Base-by-base conservation (phyloP, 106 monocot genomes). In the Platanthera guangdongensis region DNA sequence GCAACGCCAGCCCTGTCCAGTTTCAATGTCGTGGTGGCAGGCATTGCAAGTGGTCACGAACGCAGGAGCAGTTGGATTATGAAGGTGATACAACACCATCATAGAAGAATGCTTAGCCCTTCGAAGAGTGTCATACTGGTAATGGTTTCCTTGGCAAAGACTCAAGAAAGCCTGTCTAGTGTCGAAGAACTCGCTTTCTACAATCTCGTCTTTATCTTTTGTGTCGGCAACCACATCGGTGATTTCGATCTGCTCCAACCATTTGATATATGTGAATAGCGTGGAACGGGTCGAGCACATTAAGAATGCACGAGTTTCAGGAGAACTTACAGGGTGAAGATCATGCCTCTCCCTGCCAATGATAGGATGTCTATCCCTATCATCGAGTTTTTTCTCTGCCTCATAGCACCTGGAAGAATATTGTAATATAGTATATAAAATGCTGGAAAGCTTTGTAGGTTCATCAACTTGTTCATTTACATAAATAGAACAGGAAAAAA, bases 91-190 rank as follows among this genome's bases (percentile, higher is more conserved):
- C 4, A 95, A 76, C 47, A 95, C 90, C 95, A 95, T 95, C 88
- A 95, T 95, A 15, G 95, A 93, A 4, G 95, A 95, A 87, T 95
- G 95, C 81, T 95, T 95, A 14, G 95, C 95, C 51, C 95, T 92
- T 13, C 95, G 88, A 51, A 95, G 81, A 45, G 95, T 95, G 79
- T 95, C 95, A 76, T 93, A 95, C 78, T 95, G 95, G 82, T 95
- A 95, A 81, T 95, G 95, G 57, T 95, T 93, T 71, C 95, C 95
- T 80, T 95, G 95, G 79, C 95, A 95, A 81, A 95, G 90, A 30
- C 92, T 92, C 71, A 95, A 77, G 75, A 95, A 95, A 60, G 95
- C 95, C 72, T 95, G 95, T 68, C 95, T 83, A 0, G 95, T 95
- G 71, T 95, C 95, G 81, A 95, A 95, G 73, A 95, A 93, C 70